A percentile compares a stretch with the other conserved stretches of the same genome.
phyloP scores from a whole-genome alignment of 192 early-diverging fungal genomes.

The Geranomyces variabilis region DNA sequence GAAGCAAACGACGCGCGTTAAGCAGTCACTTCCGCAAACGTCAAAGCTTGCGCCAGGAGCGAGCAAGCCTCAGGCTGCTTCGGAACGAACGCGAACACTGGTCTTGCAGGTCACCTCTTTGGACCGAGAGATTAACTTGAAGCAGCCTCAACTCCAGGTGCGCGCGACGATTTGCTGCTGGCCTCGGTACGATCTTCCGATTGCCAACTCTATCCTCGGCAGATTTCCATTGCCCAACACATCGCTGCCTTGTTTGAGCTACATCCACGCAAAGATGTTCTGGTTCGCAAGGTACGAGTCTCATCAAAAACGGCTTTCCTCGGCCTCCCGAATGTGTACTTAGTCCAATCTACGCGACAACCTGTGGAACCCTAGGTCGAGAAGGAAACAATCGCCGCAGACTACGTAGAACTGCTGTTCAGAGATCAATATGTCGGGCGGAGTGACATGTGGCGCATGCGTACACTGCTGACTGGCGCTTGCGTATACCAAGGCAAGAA shows the following conservation, averaged over 20 bases:
- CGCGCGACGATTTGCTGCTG: neutral
- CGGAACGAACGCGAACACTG: slow-evolving; percentile 39
- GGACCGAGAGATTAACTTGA: slow-evolving; percentile 52
- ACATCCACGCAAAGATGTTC: slow-evolving; percentile 60
- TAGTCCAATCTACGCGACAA: too few relatives aligned
- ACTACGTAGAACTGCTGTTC: slow-evolving; percentile 85
- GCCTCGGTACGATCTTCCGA: too few relatives aligned
- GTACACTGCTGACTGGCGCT: slow-evolving; percentile 66
- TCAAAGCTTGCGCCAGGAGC: neutral
- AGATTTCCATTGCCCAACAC: slow-evolving; percentile 72
- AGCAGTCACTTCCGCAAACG: neutral
- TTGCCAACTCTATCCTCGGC: neutral
- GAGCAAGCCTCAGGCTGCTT: neutral
- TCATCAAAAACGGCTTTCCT: too few relatives aligned
- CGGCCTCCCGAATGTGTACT: too few relatives aligned
- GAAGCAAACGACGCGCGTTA: neutral
- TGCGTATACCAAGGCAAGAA: slow-evolving; percentile 80
- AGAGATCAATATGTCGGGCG: slow-evolving; percentile 89
- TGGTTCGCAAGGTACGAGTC: slow-evolving; percentile 59
- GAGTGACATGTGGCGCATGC: slow-evolving; percentile 92
- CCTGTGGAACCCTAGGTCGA: slow-evolving; percentile 56
- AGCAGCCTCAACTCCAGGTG: slow-evolving; percentile 66
- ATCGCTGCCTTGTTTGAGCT: slow-evolving; percentile 70
- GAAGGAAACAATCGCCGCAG: slow-evolving; percentile 64
- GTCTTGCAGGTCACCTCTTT: slow-evolving; percentile 56